Evolutionary conservation across 2,329 filamentous ascomycete species (phyloP), one percentile per base, ranked within the genome.

Genomic region (Talaromyces piceae): DNA sequence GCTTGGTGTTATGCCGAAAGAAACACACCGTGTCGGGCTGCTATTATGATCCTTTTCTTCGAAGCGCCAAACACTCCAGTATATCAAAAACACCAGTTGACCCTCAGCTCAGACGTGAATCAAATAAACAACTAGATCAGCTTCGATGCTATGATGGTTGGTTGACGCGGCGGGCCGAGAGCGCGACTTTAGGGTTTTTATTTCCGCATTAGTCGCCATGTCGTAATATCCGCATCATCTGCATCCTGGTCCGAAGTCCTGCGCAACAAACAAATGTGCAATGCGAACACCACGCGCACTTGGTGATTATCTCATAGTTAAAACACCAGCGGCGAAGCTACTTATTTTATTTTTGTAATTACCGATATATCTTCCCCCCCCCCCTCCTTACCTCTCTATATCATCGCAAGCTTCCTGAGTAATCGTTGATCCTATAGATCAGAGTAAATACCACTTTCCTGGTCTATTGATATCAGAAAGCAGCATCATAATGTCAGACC

Each of bases 401-500:
- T n/a, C n/a, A n/a, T n/a, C n/a, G n/a, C n/a, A n/a, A n/a, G n/a
- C n/a, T n/a, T n/a, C n/a, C n/a, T n/a, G n/a, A n/a, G n/a, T n/a
- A 30, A 30, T 30, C 13, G 28, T 30, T 30, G 7, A 30, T 13
- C 28, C 13, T 30, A 7, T 30, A 7, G 13, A 30, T 30, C 7
- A 7, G 13, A 13, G 7, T 30, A 30, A 30, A 30, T 30, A 30
- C 28, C 13, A 30, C 28, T 13, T 30, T 30, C 13, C 12, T 23
- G 3, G 16, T 47, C n/a, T 12, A 25, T 37, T 18, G 28, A 4
- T 41, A 11, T 23, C 33, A 30, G 11, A 37, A 16, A 13, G 13
- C 9, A 25, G 7, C 6, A 20, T 6, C 12, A 56, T 16, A 6
- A 57, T 57, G 55, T n/a, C 47, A 44, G 54, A 58, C 22, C 56